Evolutionary conservation across 2,329 filamentous ascomycete species (phyloP).

Genomic region (Fusarium illudens): DNA sequence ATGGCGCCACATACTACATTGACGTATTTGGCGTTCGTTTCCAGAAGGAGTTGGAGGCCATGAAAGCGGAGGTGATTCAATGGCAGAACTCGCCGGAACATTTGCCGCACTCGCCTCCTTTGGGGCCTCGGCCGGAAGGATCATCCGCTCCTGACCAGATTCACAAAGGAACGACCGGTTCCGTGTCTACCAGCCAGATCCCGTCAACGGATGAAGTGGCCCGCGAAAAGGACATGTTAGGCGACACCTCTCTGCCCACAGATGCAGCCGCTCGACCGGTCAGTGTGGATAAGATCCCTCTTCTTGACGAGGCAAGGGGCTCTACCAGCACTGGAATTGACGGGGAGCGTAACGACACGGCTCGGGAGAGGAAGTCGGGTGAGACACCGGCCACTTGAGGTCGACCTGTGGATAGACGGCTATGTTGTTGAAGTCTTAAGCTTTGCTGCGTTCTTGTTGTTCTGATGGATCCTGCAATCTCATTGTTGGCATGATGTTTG

Average conservation of each 20-base stretch:
- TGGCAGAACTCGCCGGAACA: constrained; percentile 75
- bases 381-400: constrained; percentile 18
- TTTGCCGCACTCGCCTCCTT: constrained; percentile 47
- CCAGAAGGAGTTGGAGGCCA: constrained; percentile 91
- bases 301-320: constrained; percentile 58
- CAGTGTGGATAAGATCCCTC: constrained; percentile 64
- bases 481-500: neutral
- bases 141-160: constrained; percentile 13
- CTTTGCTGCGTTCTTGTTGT: neutral
- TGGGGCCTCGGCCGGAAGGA: constrained; percentile 44
- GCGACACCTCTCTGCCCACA: constrained; percentile 22
- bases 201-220: constrained; percentile 27
- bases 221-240: constrained; percentile 28
- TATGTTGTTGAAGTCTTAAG: neutral
- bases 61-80: constrained; percentile 88
- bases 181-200: constrained; percentile 24
- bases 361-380: constrained; percentile 57
- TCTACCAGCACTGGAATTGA: constrained; percentile 55
- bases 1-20: constrained; percentile 97
- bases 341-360: constrained; percentile 54
- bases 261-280: constrained; percentile 35
- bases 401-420: neutral
- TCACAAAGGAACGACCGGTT: constrained; percentile 24
- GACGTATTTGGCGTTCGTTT: constrained; percentile 97
- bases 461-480: neutral